Evolutionary conservation across 1,284 basidiomycete genomes (phyloP).

Genomic region (Fomitopsis schrenkii): DNA sequence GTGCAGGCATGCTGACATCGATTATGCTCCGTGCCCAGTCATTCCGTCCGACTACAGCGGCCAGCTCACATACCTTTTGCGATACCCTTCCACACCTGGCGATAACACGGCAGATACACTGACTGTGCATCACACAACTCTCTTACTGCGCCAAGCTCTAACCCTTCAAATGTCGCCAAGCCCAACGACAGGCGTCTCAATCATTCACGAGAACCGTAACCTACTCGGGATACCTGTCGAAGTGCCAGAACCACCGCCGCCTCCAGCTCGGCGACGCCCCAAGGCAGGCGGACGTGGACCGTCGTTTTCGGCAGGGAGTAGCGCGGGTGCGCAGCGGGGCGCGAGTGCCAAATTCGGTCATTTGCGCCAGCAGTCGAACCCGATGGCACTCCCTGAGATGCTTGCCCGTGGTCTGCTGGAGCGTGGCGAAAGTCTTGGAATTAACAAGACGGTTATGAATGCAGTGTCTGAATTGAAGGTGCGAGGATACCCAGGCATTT

Average conservation of each 20-base stretch:
- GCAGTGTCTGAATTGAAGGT: slow-evolving; percentile 73
- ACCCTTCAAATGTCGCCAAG: slow-evolving; percentile 72
- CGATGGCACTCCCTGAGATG: slow-evolving; percentile 59
- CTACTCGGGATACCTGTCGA: slow-evolving; percentile 69
- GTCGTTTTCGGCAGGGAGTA: slow-evolving; percentile 19
- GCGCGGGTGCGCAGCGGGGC: slow-evolving; percentile 5
- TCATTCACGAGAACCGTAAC: slow-evolving; percentile 80
- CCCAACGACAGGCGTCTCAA: slow-evolving; percentile 66
- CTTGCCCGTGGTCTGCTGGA: slow-evolving; percentile 71
- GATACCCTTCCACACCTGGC: slow-evolving; percentile 61
- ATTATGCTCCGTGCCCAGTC: slow-evolving; percentile 41
- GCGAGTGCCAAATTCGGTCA: slow-evolving; percentile 18
- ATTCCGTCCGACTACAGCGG: slow-evolving; percentile 82
- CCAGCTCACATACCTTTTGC: slow-evolving; percentile 78
- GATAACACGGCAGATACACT: slow-evolving; percentile 22
- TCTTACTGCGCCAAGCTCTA: slow-evolving; percentile 81
- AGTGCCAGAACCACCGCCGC: slow-evolving; percentile 47
- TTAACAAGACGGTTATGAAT: slow-evolving; percentile 75
- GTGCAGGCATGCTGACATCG: not conserved
- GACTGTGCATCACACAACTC: slow-evolving; percentile 49
- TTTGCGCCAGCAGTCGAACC: slow-evolving; percentile 39
- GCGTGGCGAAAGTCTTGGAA: slow-evolving; percentile 72
- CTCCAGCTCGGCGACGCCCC: slow-evolving; percentile 31
- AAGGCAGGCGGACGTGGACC: slow-evolving; percentile 26
- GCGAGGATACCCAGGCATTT: slow-evolving; percentile 16